Base-by-base conservation (phyloP, 23 red algal species). In the Gracilaria vermiculophylla region DNA sequence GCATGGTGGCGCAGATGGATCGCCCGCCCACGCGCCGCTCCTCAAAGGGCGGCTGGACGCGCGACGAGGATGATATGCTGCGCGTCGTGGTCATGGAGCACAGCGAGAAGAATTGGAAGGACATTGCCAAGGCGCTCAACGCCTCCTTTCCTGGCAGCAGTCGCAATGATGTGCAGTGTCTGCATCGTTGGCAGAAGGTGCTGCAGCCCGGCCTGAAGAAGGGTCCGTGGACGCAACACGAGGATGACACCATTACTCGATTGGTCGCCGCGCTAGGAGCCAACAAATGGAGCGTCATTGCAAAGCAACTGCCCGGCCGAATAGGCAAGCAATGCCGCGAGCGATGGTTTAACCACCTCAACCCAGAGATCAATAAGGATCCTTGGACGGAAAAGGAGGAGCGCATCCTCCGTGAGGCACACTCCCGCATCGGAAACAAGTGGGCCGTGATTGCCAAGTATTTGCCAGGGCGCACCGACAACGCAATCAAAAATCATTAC, bases 261-360 rank as follows among this genome's bases (percentile, higher is more conserved):
- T 82, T 98, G 62, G 93, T 99, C 3, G 81, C 29, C 8, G 42
- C 94, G 33, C 65, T 91, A 50, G 97, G 91, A 10, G 87, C 78
- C 27, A 91, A 90, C 37, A 88, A 88, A 33, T 99, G 97, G 97
- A 93, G 88, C 75, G 32, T 88, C 12, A 82, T 99, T 62, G 97
- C 97, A 44, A 92, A 92, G 17, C 76, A 91, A 32, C 50, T 99
- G 57, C 87, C 73, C 2, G 97, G 97, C 16, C 69, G 97, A 28
- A 95, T 95, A 20, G 97, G 97, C 29, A 99, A 99, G 65, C 97
- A 99, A 67, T 99, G 97, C 58, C 80, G 97, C 14, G 97, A 99
- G 82, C 88, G 97, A 6, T 99, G 97, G 97, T 82, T 95, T 29
- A 92, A 99, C 60, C 97, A 99, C 72, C 75, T 99, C 11, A 91